Conservation (phyloP, 768 basidiomycete species). For the Scleroderma citrinum region DNA sequence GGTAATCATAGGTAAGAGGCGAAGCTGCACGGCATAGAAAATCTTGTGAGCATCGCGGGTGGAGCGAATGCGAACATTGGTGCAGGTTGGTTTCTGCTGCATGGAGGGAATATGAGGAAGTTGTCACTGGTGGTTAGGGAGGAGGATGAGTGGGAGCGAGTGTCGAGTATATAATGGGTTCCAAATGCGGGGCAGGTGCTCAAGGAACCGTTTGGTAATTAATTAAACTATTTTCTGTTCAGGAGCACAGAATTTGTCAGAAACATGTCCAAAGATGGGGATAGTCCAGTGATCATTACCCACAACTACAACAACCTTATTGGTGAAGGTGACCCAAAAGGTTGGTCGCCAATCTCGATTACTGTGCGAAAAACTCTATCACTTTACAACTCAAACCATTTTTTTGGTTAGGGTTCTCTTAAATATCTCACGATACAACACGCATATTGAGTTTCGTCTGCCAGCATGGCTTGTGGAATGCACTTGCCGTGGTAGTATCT, state of each 20-base stretch:
- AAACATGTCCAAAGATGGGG: slow-evolving; percentile 22
- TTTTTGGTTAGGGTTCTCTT: neutral
- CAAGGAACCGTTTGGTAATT: slow-evolving; percentile 31
- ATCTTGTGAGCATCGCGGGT: slow-evolving; percentile 76
- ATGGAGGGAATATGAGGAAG: slow-evolving; percentile 30
- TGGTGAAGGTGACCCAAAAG: slow-evolving; percentile 35
- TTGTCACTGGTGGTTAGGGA: neutral
- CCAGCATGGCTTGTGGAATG: too few species aligned
- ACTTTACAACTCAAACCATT: slow-evolving; percentile 46
- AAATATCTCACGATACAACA: too few species aligned
- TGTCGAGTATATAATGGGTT: slow-evolving; percentile 27
- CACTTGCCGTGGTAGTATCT: too few species aligned
- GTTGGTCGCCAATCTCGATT: slow-evolving; percentile 41
- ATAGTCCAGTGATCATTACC: slow-evolving; percentile 9
- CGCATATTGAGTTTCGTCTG: too few species aligned
- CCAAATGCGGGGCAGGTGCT: slow-evolving; percentile 25
- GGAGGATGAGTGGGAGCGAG: slow-evolving; percentile 8
- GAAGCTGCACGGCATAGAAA: slow-evolving; percentile 64
- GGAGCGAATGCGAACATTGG: slow-evolving; percentile 67
- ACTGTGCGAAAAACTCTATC: slow-evolving; percentile 40
- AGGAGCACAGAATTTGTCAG: slow-evolving; percentile 23
- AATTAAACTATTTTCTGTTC: slow-evolving; percentile 31
- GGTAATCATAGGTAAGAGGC: slow-evolving; percentile 64
- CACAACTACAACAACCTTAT: slow-evolving; percentile 29
- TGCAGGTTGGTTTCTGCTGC: slow-evolving; percentile 67